A percentile compares a stretch with the other conserved stretches of the same genome.
phyloP scores from a whole-genome alignment of 2,329 filamentous ascomycete species.

The Fusarium chlamydosporum region DNA sequence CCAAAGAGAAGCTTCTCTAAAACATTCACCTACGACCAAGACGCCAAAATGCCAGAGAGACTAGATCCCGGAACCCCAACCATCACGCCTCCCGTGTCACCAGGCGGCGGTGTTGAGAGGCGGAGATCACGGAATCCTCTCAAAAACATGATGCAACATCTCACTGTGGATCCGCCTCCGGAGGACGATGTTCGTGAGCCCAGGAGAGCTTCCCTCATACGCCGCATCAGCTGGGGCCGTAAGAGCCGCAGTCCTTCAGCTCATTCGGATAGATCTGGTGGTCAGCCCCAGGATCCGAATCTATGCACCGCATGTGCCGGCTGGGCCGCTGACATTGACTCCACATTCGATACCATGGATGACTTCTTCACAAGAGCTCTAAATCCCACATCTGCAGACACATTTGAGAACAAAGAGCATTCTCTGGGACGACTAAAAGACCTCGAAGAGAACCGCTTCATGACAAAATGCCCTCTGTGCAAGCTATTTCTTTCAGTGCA shows the following conservation, averaged over 20 bases:
- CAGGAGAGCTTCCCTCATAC: slow-evolving; percentile 54
- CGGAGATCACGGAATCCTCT: slow-evolving; percentile 56
- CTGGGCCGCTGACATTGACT: slow-evolving; percentile 54
- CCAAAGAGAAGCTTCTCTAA: too few species aligned
- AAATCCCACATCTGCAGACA: slow-evolving; percentile 51
- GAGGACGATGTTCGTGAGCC: slow-evolving; percentile 50
- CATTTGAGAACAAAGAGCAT: slow-evolving; percentile 54
- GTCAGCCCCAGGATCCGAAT: slow-evolving; percentile 50
- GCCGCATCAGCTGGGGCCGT: slow-evolving; percentile 54
- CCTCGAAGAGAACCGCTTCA: slow-evolving; percentile 54
- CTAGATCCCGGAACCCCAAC: slow-evolving; percentile 49
- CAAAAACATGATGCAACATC: slow-evolving; percentile 57
- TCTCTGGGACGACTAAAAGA: slow-evolving; percentile 49
- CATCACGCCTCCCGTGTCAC: slow-evolving; percentile 43
- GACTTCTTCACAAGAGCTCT: slow-evolving; percentile 49
- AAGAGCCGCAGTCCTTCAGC: slow-evolving; percentile 56
- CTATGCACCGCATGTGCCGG: slow-evolving; percentile 53
- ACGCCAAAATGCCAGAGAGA: slow-evolving; percentile 51
- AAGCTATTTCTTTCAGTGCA: slow-evolving; percentile 55
- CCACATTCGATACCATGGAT: slow-evolving; percentile 54
- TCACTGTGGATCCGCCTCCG: slow-evolving; percentile 54
- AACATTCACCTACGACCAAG: background rate
- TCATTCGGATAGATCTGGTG: slow-evolving; percentile 53
- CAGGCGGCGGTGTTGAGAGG: slow-evolving; percentile 48
- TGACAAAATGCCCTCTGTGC: slow-evolving; percentile 55